A percentile compares a stretch with the other conserved stretches of the same genome.
phyloP scores from a whole-genome alignment of 2,329 filamentous ascomycete species.

The Colletotrichum chrysophilum region DNA sequence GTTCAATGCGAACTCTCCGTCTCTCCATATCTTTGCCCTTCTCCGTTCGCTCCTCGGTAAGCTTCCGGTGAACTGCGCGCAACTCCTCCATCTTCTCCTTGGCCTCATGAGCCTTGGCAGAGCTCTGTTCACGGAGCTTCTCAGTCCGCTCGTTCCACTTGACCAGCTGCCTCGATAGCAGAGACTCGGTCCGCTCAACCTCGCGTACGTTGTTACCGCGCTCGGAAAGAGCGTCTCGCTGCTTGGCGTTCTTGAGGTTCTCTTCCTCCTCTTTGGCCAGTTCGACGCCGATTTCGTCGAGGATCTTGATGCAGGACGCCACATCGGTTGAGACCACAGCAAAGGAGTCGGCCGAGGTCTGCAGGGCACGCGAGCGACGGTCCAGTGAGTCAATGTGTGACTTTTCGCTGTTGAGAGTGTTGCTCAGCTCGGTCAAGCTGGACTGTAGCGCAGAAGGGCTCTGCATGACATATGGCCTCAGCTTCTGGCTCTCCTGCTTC shows the following conservation, averaged over 20 bases:
- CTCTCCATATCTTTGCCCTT: conserved; percentile 93
- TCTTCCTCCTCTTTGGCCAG: conserved; percentile 92
- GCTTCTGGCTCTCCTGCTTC: conserved; percentile 85
- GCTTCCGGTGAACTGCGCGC: conserved; percentile 75
- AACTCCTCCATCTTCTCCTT: conserved; percentile 92
- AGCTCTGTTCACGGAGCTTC: conserved; percentile 79
- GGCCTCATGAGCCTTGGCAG: conserved; percentile 80
- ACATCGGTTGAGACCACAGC: conserved; percentile 84
- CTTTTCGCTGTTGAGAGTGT: conserved; percentile 79
- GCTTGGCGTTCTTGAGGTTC: conserved; percentile 76
- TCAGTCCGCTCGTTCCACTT: conserved; percentile 90
- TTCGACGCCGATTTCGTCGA: conserved; percentile 87
- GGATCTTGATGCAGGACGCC: conserved; percentile 83
- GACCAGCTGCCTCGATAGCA: conserved; percentile 82
- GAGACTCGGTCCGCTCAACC: conserved; percentile 84
- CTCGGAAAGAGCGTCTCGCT: conserved; percentile 87
- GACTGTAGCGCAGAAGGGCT: conserved; percentile 84
- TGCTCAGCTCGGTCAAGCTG: conserved; percentile 80
- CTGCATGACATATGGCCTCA: conserved; percentile 90
- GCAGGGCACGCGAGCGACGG: conserved; percentile 83
- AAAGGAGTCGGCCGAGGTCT: conserved; percentile 92
- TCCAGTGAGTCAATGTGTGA: conserved; percentile 87
- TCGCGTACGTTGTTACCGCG: conserved; percentile 89
- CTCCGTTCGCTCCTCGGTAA: conserved; percentile 84
- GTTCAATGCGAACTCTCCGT: conserved; percentile 90